These are phyloP conservation scores for Phenoliferia sp. DNA, from an alignment of 1,284 basidiomycete species.

Conservation along the genomic window DNA sequence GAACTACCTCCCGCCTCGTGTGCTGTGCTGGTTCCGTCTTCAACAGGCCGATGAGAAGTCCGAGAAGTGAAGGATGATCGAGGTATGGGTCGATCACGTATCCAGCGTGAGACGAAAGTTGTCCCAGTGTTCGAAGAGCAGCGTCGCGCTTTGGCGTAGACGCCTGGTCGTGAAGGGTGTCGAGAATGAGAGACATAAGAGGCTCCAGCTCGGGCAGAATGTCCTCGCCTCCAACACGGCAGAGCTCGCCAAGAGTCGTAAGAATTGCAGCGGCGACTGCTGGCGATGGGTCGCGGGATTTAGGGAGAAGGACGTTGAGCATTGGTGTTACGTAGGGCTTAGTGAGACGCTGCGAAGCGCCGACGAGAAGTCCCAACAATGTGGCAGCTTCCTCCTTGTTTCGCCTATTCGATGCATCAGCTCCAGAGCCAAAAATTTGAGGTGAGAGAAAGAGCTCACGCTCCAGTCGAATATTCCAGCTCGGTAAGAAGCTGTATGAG, in stretches of 20 bases:
- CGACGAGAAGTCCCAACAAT: slow-evolving; percentile 77
- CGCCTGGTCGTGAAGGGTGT: slow-evolving; percentile 79
- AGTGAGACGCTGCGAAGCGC: slow-evolving; percentile 87
- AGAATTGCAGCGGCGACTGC: slow-evolving; percentile 89
- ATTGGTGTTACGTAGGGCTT: slow-evolving; percentile 97
- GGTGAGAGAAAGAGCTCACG: slow-evolving; percentile 49
- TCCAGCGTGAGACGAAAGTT: slow-evolving; percentile 91
- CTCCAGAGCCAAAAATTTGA: not conserved
- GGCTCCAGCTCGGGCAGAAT: slow-evolving; percentile 74
- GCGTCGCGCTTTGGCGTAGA: slow-evolving; percentile 80
- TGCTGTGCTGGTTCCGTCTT: slow-evolving; percentile 65
- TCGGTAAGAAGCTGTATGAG: slow-evolving; percentile 96
- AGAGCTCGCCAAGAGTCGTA: slow-evolving; percentile 89
- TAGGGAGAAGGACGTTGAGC: slow-evolving; percentile 81
- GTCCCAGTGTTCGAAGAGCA: slow-evolving; percentile 87
- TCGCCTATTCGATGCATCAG: slow-evolving; percentile 50
- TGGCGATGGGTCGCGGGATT: slow-evolving; percentile 77
- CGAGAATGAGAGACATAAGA: slow-evolving; percentile 84
- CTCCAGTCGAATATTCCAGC: slow-evolving; percentile 89
- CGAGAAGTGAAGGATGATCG: slow-evolving; percentile 86
- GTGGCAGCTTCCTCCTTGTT: slow-evolving; percentile 82
- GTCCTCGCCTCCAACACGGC: slow-evolving; percentile 90
- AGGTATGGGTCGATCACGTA: slow-evolving; percentile 89
- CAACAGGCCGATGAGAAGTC: slow-evolving; percentile 78
- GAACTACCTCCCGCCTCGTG: slow-evolving; percentile 81